Percentiles rank a stretch among this genome's conserved stretches.
Evolutionary conservation across 164 flowering plant species (phyloP).

Genomic region (Vitis labrusca): DNA sequence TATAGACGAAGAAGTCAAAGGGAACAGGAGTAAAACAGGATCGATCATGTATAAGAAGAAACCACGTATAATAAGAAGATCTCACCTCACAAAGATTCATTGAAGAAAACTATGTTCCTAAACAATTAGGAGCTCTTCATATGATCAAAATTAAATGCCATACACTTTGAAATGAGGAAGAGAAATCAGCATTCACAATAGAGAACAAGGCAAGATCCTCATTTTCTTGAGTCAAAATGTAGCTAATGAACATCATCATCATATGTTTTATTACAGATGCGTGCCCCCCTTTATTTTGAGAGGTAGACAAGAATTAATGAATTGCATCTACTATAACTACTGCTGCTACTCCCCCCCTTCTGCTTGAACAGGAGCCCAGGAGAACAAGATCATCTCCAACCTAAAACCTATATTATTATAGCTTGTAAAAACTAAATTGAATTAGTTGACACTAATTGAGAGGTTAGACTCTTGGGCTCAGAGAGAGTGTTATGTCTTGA

Average conservation of each 20-base stretch:
- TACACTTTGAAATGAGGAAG: no score
- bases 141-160: no score
- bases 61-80: neutral
- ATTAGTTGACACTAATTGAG: neutral
- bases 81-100: neutral
- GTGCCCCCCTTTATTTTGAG: neutral
- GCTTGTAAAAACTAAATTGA: neutral
- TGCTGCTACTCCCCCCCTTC: neutral
- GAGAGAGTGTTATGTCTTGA: conserved; percentile 70
- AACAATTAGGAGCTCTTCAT: no score
- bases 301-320: neutral
- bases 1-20: conserved; percentile 3
- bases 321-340: neutral
- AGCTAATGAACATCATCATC: neutral
- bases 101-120: neutral
- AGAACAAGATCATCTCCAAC: conserved; percentile 94
- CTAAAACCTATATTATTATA: conserved; percentile 11
- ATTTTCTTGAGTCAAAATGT: neutral
- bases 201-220: neutral
- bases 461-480: conserved; percentile 71
- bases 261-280: neutral
- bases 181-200: neutral
- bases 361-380: conserved; percentile 29
- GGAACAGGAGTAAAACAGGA: neutral
- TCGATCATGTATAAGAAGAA: no score